phyloP scores from a whole-genome alignment of 495 filamentous ascomycete genomes.

The Hypomontagnella submonticulosa region DNA sequence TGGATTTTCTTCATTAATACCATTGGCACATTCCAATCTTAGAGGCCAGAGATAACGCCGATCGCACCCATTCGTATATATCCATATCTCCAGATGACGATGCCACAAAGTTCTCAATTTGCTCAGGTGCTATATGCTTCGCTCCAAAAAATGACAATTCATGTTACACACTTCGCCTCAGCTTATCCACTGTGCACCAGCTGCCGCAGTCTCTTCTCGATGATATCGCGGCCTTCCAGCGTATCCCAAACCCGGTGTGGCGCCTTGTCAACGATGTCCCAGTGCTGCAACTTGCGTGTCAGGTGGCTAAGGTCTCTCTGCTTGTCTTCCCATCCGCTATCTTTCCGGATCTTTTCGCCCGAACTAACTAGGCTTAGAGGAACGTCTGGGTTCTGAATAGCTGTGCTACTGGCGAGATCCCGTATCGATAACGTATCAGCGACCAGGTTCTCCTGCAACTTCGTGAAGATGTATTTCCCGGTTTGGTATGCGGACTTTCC shows the following conservation, averaged over 20 bases:
- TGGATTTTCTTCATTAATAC: too few species aligned
- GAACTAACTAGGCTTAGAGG: conserved; percentile 86
- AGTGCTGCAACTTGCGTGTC: conserved; percentile 78
- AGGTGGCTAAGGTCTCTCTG: conserved; percentile 85
- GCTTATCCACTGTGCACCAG: conserved; percentile 57
- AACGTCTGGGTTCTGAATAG: conserved; percentile 78
- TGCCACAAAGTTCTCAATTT: neutral
- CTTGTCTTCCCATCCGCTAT: conserved; percentile 76
- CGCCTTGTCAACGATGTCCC: conserved; percentile 87
- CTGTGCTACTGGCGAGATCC: conserved; percentile 78
- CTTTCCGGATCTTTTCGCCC: conserved; percentile 64
- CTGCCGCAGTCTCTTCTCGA: conserved; percentile 75
- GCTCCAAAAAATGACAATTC: conserved; percentile 7
- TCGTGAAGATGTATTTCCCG: conserved; percentile 84
- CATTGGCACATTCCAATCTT: too few species aligned
- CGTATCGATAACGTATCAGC: conserved; percentile 82
- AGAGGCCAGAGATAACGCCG: too few species aligned
- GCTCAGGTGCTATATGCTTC: conserved; percentile 3
- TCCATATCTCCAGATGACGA: too few species aligned
- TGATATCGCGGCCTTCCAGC: conserved; percentile 69
- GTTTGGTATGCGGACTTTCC: conserved; percentile 80
- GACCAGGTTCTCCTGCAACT: conserved; percentile 91
- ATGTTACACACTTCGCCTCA: neutral
- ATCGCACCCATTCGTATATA: too few species aligned
- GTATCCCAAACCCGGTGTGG: conserved; percentile 89